A percentile compares a stretch with the other conserved stretches of the same genome.
Evolutionary conservation across 2,329 filamentous ascomycete species (phyloP).

Genomic region (Cryphonectria radicalis): DNA sequence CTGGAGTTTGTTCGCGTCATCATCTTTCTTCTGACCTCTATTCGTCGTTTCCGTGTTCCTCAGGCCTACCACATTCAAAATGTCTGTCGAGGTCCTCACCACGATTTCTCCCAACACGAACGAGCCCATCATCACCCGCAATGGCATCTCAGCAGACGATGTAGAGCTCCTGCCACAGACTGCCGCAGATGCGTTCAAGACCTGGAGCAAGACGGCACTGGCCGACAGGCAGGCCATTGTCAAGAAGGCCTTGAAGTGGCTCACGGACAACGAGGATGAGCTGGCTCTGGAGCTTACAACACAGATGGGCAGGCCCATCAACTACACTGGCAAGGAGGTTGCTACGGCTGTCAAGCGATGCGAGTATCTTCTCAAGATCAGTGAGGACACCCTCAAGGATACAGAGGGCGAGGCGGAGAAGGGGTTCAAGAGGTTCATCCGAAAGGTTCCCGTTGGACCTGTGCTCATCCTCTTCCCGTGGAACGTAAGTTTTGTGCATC

Average conservation of each 20-base stretch:
- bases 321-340: conserved; percentile 83
- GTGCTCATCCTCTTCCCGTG: conserved; percentile 91
- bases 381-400: conserved; percentile 76
- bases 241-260: conserved; percentile 73
- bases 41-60: not conserved
- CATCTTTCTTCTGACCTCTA: not conserved
- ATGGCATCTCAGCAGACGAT: conserved; percentile 72
- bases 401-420: conserved; percentile 82
- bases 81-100: conserved; percentile 68
- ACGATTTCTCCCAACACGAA: conserved; percentile 93
- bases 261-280: conserved; percentile 75
- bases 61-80: conserved; percentile 39
- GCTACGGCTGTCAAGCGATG: conserved; percentile 82
- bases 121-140: conserved; percentile 78
- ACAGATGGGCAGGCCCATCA: conserved; percentile 94
- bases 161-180: conserved; percentile 72
- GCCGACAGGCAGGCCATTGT: conserved; percentile 79
- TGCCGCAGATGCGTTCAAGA: conserved; percentile 75
- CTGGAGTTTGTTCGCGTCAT: not conserved
- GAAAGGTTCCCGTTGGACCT: conserved; percentile 84
- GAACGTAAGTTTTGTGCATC: conserved; percentile 69
- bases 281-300: conserved; percentile 84
- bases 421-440: conserved; percentile 89
- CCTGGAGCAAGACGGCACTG: conserved; percentile 76
- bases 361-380: conserved; percentile 85